Percentiles rank a stretch among this genome's conserved stretches.
phyloP scores from a whole-genome alignment of 495 filamentous ascomycete species.

The Rhypophila decipiens region DNA sequence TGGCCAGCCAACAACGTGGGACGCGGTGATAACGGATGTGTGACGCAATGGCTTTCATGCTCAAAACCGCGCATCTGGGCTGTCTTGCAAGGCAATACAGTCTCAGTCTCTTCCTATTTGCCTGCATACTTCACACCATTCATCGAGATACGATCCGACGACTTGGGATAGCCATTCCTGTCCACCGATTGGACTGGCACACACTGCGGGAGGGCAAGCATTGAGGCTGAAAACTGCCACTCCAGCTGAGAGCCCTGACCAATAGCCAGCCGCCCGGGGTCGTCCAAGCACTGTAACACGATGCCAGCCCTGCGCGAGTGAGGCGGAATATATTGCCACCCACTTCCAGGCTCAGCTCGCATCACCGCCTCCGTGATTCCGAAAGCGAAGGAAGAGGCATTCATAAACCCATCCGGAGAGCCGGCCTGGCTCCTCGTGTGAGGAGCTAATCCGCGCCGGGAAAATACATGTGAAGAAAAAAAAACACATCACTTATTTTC shows the following conservation, averaged over 20 bases:
- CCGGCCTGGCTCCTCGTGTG: not conserved
- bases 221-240: constrained; percentile 1
- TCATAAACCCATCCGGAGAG: too few species aligned
- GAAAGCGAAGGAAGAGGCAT: not conserved
- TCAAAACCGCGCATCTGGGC: not conserved
- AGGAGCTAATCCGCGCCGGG: not conserved
- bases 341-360: constrained; percentile 10
- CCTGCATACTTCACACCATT: not conserved
- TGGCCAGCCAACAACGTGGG: too few species aligned
- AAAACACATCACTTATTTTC: not conserved
- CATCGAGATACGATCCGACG: not conserved
- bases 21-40: too few species aligned
- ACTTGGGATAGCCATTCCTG: not conserved
- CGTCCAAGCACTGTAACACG: not conserved
- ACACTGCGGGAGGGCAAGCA: not conserved
- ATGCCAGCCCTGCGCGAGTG: constrained; percentile 8
- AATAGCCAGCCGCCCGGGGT: not conserved
- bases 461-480: not conserved
- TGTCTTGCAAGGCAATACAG: not conserved
- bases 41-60: not conserved
- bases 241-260: constrained; percentile 4
- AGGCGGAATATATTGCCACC: constrained; percentile 9
- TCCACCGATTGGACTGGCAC: not conserved
- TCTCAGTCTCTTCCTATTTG: not conserved
- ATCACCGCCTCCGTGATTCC: not conserved